phyloP scores from a whole-genome alignment of 371 early-diverging fungal species.

The Mortierella sp. region DNA sequence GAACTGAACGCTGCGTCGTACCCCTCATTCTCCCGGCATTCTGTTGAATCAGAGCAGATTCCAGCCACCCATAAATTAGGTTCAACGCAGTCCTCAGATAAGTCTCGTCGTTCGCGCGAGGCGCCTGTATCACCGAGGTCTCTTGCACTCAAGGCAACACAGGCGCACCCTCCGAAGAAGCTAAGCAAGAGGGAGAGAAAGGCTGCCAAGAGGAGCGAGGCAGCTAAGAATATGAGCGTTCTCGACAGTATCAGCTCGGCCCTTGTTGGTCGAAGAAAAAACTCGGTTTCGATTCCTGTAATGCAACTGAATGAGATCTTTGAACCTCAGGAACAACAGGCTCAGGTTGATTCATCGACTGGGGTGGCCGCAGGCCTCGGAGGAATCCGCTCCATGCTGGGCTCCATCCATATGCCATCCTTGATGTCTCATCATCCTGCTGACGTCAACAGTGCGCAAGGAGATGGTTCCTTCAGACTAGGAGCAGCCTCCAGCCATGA shows the following conservation, averaged over 20 bases:
- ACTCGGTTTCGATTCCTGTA: slow-evolving; percentile 27
- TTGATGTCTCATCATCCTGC: slow-evolving; percentile 1
- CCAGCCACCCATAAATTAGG: too few species aligned
- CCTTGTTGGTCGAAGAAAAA: slow-evolving; percentile 28
- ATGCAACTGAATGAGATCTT: slow-evolving; percentile 27
- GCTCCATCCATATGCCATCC: slow-evolving; percentile 24
- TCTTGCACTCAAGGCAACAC: too few species aligned
- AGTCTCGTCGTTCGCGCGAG: too few species aligned
- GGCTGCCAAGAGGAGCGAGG: slow-evolving; percentile 29
- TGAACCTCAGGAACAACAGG: neutral
- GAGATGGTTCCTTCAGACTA: neutral
- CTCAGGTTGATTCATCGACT: neutral
- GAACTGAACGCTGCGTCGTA: slow-evolving; percentile 11
- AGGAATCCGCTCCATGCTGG: slow-evolving; percentile 16
- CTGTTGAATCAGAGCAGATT: neutral
- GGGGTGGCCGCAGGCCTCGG: slow-evolving; percentile 11
- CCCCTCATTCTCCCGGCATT: neutral
- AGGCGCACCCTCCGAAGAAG: slow-evolving; percentile 5
- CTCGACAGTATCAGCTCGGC: slow-evolving; percentile 20
- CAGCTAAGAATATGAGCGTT: neutral
- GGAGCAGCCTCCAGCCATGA: neutral
- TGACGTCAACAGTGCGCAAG: neutral
- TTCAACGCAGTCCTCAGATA: neutral
- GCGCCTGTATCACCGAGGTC: too few species aligned
- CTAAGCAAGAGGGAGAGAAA: slow-evolving; percentile 35